These are phyloP conservation scores for Rhizophlyctis rosea DNA, from an alignment of 192 early-diverging fungal genomes.

Conservation along the genomic window DNA sequence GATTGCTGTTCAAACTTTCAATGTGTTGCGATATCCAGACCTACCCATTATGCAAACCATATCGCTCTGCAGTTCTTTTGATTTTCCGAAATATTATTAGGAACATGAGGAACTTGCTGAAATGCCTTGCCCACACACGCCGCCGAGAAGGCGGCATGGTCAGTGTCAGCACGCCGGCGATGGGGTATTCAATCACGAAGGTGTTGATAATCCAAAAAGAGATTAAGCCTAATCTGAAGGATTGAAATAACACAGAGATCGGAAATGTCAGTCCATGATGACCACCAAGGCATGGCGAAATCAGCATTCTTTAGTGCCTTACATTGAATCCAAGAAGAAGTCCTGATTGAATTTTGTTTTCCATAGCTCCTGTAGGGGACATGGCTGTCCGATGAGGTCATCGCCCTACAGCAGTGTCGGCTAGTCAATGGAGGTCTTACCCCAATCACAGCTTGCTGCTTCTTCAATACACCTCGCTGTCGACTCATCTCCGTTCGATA, in stretches of 20 bases:
- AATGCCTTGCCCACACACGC: conserved; percentile 28
- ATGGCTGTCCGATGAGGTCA: not conserved
- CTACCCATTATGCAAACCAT: conserved; percentile 44
- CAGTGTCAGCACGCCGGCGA: conserved; percentile 24
- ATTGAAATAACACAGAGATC: too few relatives aligned
- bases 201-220: conserved; percentile 38
- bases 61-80: conserved; percentile 20
- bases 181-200: conserved; percentile 33
- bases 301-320: not conserved
- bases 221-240: conserved; percentile 30
- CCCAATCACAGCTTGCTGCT: conserved; percentile 30
- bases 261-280: not conserved
- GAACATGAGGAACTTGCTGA: conserved; percentile 25
- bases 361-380: conserved; percentile 20
- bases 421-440: conserved; percentile 4
- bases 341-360: conserved; percentile 36
- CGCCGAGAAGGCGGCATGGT: conserved; percentile 9
- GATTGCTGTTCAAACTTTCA: too few relatives aligned
- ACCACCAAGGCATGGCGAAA: not conserved
- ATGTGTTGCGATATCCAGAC: too few relatives aligned
- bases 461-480: conserved; percentile 30
- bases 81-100: conserved; percentile 24
- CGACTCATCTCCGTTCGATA: conserved; percentile 34
- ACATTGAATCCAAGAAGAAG: conserved; percentile 36
- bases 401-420: too few relatives aligned